Base-by-base conservation (phyloP, 345 rosid genomes). In the Heritiera littoralis region DNA sequence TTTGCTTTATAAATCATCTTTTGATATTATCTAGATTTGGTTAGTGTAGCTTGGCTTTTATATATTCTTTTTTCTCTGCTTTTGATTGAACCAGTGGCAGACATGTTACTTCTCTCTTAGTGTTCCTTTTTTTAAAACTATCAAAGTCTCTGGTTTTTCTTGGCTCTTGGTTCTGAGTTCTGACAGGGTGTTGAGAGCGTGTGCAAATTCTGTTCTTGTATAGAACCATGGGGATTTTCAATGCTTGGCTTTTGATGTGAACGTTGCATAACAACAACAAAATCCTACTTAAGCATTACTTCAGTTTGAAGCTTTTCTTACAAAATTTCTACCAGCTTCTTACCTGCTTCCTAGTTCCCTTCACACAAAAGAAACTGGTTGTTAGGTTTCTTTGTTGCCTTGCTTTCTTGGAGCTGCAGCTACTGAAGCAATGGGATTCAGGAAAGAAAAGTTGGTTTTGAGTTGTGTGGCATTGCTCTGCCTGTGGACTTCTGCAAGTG, bases 51-150 rank as follows among this genome's bases (percentile, higher is more conserved):
- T 78, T 75, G 48, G 70, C 89, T 88, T 87, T 86, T 80, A 83
- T 80, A 79, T 87, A 80, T 84, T 85, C 81, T 79, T 73, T 77
- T 80, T 54, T 58, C 78, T 84, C 77, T 52, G 17, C 82, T 88
- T 78, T 85, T 82, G 83, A 49, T 72, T 78, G 80, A 88, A 80
- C 81, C 88, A 75, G 81, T 83, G 90, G 88, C 87, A 84, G 85
- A 84, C 91, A 90, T 78, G 86, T 83, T 82, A 71, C 72, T 82
- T 73, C 82, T 75, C 82, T 83, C 75, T 35, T 78, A 12, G 20
- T 76, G 63, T 41, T 35, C 74, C 69, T 51, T 81, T 46, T 77
- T 73, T 32, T 4, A 9, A 54, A 28, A 61, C 7, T 61, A 12
- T 61, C 13, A 8, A 51, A 68, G 76, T 67, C 68, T 77, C 76